phyloP scores from a whole-genome alignment of 129 eudicot species.

The Scalesia atractyloides region DNA sequence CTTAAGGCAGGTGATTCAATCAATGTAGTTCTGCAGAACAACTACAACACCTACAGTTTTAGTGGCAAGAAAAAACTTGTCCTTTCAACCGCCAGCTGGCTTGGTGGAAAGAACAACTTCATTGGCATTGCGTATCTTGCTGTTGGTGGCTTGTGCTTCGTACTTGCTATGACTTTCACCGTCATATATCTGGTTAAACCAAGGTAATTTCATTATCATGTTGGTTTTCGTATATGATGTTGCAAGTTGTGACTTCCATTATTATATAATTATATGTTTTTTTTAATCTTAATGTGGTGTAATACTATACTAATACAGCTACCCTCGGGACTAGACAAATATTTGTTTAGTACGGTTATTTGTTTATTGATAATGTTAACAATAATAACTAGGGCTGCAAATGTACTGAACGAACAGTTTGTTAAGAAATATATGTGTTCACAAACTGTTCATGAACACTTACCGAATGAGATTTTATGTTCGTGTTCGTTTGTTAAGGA shows the following conservation, averaged over 20 bases:
- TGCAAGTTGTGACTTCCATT: neutral
- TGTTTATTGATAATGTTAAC: neutral
- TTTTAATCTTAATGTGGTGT: neutral
- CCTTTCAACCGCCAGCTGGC: slow-evolving; percentile 93
- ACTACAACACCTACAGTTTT: slow-evolving; percentile 88
- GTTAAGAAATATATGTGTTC: too few relatives aligned
- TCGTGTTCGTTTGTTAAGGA: too few relatives aligned
- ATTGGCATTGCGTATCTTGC: slow-evolving; percentile 92
- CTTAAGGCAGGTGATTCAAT: slow-evolving; percentile 62
- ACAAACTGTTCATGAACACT: too few relatives aligned
- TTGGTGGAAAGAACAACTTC: slow-evolving; percentile 95
- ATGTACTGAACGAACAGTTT: too few relatives aligned
- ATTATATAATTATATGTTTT: neutral
- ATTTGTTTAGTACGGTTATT: neutral
- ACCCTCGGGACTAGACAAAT: neutral
- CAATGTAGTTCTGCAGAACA: slow-evolving; percentile 62
- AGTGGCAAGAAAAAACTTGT: slow-evolving; percentile 93
- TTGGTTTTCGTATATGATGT: neutral
- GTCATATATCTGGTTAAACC: slow-evolving; percentile 85
- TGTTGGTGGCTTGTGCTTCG: slow-evolving; percentile 86
- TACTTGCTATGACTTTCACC: slow-evolving; percentile 70
- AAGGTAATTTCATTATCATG: slow-evolving; percentile 44
- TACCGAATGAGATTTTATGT: too few relatives aligned
- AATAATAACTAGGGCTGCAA: neutral
- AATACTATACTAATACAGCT: neutral